Conservation (phyloP, 495 filamentous ascomycete genomes). For the Aspergillus wentii region DNA sequence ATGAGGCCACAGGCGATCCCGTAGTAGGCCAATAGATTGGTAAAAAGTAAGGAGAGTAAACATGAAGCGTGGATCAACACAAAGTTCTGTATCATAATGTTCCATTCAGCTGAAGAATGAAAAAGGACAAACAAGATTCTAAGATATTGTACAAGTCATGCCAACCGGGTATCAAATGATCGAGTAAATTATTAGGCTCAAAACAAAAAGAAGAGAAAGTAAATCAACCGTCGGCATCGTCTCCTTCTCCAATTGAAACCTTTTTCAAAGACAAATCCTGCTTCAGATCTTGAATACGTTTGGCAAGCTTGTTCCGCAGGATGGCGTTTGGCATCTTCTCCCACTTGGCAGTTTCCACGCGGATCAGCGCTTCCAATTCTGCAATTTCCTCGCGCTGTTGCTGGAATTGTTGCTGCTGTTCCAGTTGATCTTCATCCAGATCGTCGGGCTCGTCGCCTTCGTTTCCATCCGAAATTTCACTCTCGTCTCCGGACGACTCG, state of each 20-base stretch:
- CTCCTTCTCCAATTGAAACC: slow-evolving; percentile 41
- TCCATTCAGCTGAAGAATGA: not conserved
- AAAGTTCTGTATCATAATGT: slow-evolving; percentile 2
- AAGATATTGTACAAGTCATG: not conserved
- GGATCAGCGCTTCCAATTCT: slow-evolving; percentile 44
- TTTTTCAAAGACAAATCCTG: slow-evolving; percentile 45
- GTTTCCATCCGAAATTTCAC: slow-evolving; percentile 55
- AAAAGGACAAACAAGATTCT: not conserved
- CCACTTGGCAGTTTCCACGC: slow-evolving; percentile 37
- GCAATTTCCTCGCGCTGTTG: slow-evolving; percentile 46
- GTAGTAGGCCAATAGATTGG: slow-evolving; percentile 22
- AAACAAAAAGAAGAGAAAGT: slow-evolving; percentile 3
- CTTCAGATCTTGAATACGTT: slow-evolving; percentile 43
- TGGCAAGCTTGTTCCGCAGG: slow-evolving; percentile 46
- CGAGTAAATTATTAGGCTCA: slow-evolving; percentile 9
- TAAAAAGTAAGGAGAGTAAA: too few species aligned
- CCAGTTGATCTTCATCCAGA: slow-evolving; percentile 49
- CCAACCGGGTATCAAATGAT: slow-evolving; percentile 4
- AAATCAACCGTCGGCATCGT: slow-evolving; percentile 25
- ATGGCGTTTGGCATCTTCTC: slow-evolving; percentile 38
- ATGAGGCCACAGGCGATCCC: slow-evolving; percentile 22
- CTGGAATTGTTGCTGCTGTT: slow-evolving; percentile 42
- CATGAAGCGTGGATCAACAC: not conserved
- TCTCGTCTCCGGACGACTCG: slow-evolving; percentile 43
- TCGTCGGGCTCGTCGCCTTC: slow-evolving; percentile 57